phyloP scores from a whole-genome alignment of 2,329 filamentous ascomycete species.

The Leptographium wingfieldii region DNA sequence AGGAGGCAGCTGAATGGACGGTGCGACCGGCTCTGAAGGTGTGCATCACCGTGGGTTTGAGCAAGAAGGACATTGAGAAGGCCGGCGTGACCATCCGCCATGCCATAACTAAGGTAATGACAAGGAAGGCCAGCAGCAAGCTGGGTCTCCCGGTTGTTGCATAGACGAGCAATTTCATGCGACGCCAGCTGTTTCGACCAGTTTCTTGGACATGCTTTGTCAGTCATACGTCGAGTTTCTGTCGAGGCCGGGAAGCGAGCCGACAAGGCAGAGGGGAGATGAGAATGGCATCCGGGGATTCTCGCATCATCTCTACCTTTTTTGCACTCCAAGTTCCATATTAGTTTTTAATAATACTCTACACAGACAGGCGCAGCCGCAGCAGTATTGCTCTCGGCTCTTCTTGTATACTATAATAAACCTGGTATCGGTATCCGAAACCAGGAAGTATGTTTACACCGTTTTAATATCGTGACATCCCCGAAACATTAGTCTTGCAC shows the following conservation, averaged over 20 bases:
- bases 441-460: too few species aligned
- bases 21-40: slow-evolving; percentile 79
- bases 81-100: slow-evolving; percentile 78
- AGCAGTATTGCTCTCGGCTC: too few species aligned
- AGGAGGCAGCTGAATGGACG: slow-evolving; percentile 55
- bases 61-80: slow-evolving; percentile 93
- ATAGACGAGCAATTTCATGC: background rate
- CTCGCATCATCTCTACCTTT: background rate
- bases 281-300: background rate
- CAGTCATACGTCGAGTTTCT: too few species aligned
- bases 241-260: background rate
- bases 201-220: background rate
- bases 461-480: too few species aligned
- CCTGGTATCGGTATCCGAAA: too few species aligned
- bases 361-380: background rate
- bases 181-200: background rate
- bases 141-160: slow-evolving; percentile 10
- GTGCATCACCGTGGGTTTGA: slow-evolving; percentile 75
- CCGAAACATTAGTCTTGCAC: too few species aligned
- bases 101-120: slow-evolving; percentile 87
- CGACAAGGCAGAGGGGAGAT: background rate
- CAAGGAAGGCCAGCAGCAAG: slow-evolving; percentile 33
- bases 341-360: background rate
- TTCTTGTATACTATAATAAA: background rate
- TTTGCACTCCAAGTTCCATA: background rate